Evolutionary conservation across 2,329 filamentous ascomycete genomes (phyloP), one percentile per base, ranked within the genome.

Genomic region (Diplocarpon rosae): DNA sequence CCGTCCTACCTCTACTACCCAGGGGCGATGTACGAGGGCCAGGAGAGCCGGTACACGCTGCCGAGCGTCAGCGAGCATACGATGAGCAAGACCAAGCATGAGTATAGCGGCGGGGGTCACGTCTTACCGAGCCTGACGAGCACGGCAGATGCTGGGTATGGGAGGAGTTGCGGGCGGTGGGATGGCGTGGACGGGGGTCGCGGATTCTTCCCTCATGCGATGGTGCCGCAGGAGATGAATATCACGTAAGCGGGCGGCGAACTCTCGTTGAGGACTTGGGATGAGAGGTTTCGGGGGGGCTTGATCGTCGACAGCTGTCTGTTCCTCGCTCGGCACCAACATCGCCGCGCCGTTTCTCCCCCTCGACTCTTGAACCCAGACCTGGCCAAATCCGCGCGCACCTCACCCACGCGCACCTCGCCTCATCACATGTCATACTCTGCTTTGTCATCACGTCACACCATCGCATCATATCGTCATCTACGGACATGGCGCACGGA

Each of bases 1-100:
- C 46, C 53, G 1, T 49, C 52, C 12, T 63, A 61, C 27, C 36
- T 59, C n/a, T 62, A 63, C 41, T 62, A 59, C 28, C 59, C 59
- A 1, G 47, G 40, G 15, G 37, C 56, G 2, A 53, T 62, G 2
- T 59, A 56, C 39, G 59, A 62, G 38, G 50, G 50, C 12, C 47
- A 55, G 2, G 59, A 62, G 34, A 17, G 49, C 13, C 50, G 54
- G 29, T 56, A 52, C n/a, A 56, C 54, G n/a, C 38, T 58, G 12
- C 56, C 56, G 0, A 52, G 53, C 32, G 47, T 56, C 29, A 42
- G 49, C 2, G 53, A 57, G 13, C 56, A 56, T 38, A 43, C 46
- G 10, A 45, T 52, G 9, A 41, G 46, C 14, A 59, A 58, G 38
- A 41, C 60, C 32, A 62, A 63, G 47, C 39, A 38, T 29, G 49